Conservation (phyloP, 106 monocot genomes). For the Dendrobium huoshanense region DNA sequence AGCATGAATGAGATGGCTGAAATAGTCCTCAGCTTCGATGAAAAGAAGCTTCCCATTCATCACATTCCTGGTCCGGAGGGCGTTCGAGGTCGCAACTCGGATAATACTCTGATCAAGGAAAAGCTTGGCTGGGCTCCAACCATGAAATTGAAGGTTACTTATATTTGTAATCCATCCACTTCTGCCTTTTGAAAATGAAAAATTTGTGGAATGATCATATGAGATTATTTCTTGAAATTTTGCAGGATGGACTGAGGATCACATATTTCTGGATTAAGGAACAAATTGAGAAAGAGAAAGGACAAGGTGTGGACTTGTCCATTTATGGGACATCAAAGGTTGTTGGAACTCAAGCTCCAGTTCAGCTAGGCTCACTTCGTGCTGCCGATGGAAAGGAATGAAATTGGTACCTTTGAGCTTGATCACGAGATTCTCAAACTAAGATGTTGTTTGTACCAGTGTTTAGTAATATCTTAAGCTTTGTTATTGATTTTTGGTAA, state of each 20-base stretch:
- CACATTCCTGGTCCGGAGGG: slow-evolving; percentile 99
- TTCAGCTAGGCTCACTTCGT: slow-evolving; percentile 90
- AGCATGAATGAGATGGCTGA: slow-evolving; percentile 99
- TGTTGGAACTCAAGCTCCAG: slow-evolving; percentile 85
- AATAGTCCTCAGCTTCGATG: slow-evolving; percentile 84
- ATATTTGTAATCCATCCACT: not conserved
- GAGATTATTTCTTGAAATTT: slow-evolving; percentile 9
- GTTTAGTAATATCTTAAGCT: not conserved
- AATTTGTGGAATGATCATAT: not conserved
- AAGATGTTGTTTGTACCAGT: not conserved
- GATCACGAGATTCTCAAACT: not conserved
- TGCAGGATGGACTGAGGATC: slow-evolving; percentile 81
- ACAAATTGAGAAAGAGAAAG: slow-evolving; percentile 84
- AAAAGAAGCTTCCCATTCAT: slow-evolving; percentile 80
- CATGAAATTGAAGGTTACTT: slow-evolving; percentile 72
- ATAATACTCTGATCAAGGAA: slow-evolving; percentile 87
- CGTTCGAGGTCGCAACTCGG: slow-evolving; percentile 92
- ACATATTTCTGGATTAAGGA: slow-evolving; percentile 98
- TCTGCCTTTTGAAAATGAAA: not conserved
- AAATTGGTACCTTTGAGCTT: slow-evolving; percentile 1
- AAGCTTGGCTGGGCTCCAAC: slow-evolving; percentile 94
- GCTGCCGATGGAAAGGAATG: slow-evolving; percentile 93
- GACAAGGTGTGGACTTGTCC: slow-evolving; percentile 52
- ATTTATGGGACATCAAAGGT: slow-evolving; percentile 84
- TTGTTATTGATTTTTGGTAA: not conserved